Percentiles rank a stretch among this genome's conserved stretches.
These are phyloP conservation scores for Diutina mesorugosa DNA, from an alignment of 1,139 yeast species.

Conservation along the genomic window DNA sequence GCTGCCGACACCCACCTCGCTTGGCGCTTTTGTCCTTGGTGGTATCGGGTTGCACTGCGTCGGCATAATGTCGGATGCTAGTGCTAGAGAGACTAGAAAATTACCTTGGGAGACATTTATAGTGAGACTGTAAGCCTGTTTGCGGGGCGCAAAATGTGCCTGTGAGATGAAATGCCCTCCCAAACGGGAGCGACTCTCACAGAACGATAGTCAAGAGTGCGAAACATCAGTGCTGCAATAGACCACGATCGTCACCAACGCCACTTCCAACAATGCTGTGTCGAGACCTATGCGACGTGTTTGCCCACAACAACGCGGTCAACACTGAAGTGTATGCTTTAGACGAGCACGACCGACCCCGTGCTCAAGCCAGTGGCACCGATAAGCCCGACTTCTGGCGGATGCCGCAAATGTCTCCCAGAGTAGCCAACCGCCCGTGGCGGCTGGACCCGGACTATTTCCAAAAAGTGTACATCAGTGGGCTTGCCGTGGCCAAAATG, in stretches of 20 bases:
- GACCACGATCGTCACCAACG: neutral
- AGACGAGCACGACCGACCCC: neutral
- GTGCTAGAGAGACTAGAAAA: too few species aligned
- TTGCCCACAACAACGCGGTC: neutral
- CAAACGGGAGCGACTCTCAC: too few species aligned
- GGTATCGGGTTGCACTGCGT: neutral
- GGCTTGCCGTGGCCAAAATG: conserved; percentile 72
- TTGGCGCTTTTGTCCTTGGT: neutral
- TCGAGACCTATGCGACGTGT: neutral
- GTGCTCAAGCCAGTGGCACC: neutral
- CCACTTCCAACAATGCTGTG: neutral
- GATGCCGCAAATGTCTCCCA: neutral
- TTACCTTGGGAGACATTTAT: neutral
- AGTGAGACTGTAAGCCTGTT: neutral
- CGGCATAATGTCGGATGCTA: neutral
- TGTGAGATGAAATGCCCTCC: too few species aligned
- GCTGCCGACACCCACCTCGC: neutral
- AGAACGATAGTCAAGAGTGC: too few species aligned
- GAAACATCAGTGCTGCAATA: neutral
- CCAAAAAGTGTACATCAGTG: conserved; percentile 52
- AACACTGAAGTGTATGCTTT: neutral
- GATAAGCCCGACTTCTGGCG: neutral
- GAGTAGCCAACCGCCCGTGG: conserved; percentile 21
- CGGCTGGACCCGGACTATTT: conserved; percentile 44
- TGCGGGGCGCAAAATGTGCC: neutral